Percentiles rank a stretch among this genome's conserved stretches.
Conservation (phyloP, 2,329 filamentous ascomycete genomes). For the Coccinonectria pachysandricola region DNA sequence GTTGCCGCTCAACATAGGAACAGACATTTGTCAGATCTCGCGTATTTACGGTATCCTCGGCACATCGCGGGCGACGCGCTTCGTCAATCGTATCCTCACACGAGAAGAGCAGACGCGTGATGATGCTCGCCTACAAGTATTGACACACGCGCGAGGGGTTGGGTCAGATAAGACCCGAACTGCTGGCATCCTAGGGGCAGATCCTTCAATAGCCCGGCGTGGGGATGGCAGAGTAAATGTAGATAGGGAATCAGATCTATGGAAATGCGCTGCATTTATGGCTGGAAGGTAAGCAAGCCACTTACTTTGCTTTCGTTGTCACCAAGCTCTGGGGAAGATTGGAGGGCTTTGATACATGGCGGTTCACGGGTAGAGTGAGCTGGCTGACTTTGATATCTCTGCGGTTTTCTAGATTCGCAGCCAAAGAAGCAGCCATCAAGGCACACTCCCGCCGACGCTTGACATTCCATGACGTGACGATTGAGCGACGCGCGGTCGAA, state of each 20-base stretch:
- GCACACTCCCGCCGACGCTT: conserved; percentile 51
- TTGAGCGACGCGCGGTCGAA: conserved; percentile 22
- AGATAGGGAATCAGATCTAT: conserved; percentile 16
- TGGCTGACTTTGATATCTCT: no score
- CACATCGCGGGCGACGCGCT: conserved; percentile 29
- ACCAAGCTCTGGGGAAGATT: no score
- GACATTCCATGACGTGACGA: conserved; percentile 51
- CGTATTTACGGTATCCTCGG: conserved; percentile 53
- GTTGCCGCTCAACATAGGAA: conserved; percentile 60
- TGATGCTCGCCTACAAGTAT: conserved; percentile 13
- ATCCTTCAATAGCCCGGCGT: no score
- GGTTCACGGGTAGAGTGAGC: no score
- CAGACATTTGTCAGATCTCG: conserved; percentile 63
- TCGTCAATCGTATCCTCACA: conserved; percentile 38
- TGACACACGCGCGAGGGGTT: conserved; percentile 2
- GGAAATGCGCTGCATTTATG: conserved; percentile 26
- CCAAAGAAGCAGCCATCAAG: conserved; percentile 68
- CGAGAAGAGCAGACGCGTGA: conserved; percentile 21
- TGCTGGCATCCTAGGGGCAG: background rate
- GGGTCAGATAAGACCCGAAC: background rate
- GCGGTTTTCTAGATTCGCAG: conserved; percentile 55
- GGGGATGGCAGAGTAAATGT: no score
- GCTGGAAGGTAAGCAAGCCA: conserved; percentile 27
- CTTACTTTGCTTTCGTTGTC: no score
- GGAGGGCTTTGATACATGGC: no score